Percentiles rank a stretch among this genome's conserved stretches.
phyloP scores from a whole-genome alignment of 1,284 basidiomycete species.

The Earliella scabrosa region DNA sequence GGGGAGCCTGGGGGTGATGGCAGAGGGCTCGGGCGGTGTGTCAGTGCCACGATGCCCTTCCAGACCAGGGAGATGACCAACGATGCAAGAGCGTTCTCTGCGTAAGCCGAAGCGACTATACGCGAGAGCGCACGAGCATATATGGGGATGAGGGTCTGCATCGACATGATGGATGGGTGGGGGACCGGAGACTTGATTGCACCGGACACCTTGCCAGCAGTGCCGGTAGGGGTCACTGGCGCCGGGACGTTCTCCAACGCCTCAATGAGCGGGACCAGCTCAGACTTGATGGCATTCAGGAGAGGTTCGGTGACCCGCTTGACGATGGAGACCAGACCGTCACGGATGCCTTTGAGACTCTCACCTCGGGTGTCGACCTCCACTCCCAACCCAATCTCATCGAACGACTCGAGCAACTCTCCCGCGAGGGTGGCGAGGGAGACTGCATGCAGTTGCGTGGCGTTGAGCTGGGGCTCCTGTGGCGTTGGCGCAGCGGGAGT shows the following conservation, averaged over 20 bases:
- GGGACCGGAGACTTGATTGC: conserved; percentile 44
- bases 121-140: conserved; percentile 61
- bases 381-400: conserved; percentile 61
- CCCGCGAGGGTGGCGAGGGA: conserved; percentile 69
- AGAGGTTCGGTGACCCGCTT: conserved; percentile 69
- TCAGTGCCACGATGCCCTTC: conserved; percentile 70
- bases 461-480: conserved; percentile 56
- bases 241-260: conserved; percentile 54
- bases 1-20: conserved; percentile 51
- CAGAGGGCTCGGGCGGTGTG: conserved; percentile 53
- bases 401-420: conserved; percentile 72
- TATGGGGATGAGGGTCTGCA: conserved; percentile 62
- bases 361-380: conserved; percentile 67
- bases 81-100: conserved; percentile 65
- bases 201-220: conserved; percentile 38
- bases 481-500: conserved; percentile 52
- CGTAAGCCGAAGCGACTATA: conserved; percentile 55
- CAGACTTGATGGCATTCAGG: conserved; percentile 61
- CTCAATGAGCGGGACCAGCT: conserved; percentile 62
- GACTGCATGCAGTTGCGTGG: conserved; percentile 73
- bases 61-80: conserved; percentile 75
- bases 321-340: conserved; percentile 68
- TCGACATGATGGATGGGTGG: conserved; percentile 62
- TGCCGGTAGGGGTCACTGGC: conserved; percentile 24
- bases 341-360: conserved; percentile 64